phyloP scores from a whole-genome alignment of 352 stramenopile genomes.

The Phytophthora ohioensis region DNA sequence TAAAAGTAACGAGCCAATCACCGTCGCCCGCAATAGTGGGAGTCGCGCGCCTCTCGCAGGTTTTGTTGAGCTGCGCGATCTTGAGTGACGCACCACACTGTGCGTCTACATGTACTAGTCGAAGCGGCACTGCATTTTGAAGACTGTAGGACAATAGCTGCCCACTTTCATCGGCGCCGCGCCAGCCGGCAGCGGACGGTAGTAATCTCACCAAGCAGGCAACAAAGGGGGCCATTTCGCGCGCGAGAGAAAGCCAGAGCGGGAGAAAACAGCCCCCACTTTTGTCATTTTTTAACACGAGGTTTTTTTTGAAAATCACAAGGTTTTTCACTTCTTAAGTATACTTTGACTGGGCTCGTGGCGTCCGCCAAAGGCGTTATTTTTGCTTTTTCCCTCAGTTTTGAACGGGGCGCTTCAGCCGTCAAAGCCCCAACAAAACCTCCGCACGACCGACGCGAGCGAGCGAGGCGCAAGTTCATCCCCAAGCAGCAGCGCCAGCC shows the following conservation, averaged over 20 bases:
- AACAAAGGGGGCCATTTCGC: constrained; percentile 20
- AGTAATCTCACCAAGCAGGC: constrained; percentile 35
- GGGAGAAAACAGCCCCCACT: constrained; percentile 26
- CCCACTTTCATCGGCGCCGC: neutral
- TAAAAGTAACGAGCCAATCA: constrained; percentile 7
- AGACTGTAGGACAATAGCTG: neutral
- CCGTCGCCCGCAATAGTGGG: constrained; percentile 18
- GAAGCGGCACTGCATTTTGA: constrained; percentile 11
- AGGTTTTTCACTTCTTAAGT: constrained; percentile 40
- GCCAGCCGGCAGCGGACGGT: neutral
- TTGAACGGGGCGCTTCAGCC: constrained; percentile 43
- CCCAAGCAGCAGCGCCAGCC: constrained; percentile 5
- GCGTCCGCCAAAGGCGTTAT: constrained; percentile 41
- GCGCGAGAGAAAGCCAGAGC: constrained; percentile 51
- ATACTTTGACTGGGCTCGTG: constrained; percentile 32
- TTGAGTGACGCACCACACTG: constrained; percentile 19
- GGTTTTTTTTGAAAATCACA: constrained; percentile 41
- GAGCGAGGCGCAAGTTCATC: neutral
- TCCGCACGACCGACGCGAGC: constrained; percentile 30
- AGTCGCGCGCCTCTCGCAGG: constrained; percentile 29
- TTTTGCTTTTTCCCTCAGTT: constrained; percentile 55
- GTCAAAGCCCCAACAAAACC: constrained; percentile 31
- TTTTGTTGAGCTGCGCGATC: constrained; percentile 37
- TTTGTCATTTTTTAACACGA: constrained; percentile 25
- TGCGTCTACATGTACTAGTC: constrained; percentile 1